phyloP scores from a whole-genome alignment of 2,329 filamentous ascomycete genomes.

The Aspergillus candidus region DNA sequence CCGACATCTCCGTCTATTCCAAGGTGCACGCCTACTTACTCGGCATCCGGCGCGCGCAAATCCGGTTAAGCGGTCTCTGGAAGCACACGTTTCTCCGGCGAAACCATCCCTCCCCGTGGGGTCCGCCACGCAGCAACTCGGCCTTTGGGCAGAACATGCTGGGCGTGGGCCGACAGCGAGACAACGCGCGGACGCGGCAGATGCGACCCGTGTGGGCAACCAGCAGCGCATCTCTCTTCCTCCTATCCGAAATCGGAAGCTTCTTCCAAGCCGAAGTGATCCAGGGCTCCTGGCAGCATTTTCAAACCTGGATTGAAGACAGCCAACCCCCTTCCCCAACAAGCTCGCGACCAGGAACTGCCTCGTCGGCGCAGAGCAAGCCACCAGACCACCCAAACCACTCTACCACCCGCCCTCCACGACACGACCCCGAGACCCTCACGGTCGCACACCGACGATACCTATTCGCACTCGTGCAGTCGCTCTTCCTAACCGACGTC shows the following conservation, averaged over 20 bases:
- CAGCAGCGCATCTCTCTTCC: constrained; percentile 78
- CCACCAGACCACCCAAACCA: neutral
- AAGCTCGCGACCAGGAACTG: constrained; percentile 35
- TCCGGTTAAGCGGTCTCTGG: constrained; percentile 80
- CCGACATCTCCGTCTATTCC: constrained; percentile 74
- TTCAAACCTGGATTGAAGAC: constrained; percentile 65
- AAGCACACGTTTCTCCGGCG: constrained; percentile 72
- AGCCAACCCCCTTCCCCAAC: constrained; percentile 25
- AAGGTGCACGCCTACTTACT: constrained; percentile 82
- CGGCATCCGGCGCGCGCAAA: constrained; percentile 76
- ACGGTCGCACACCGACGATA: constrained; percentile 73
- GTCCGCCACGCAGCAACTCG: constrained; percentile 57
- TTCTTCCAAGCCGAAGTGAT: constrained; percentile 91
- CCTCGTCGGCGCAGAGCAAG: constrained; percentile 23
- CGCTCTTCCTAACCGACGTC: constrained; percentile 39
- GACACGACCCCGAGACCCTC: constrained; percentile 78
- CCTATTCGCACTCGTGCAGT: constrained; percentile 56
- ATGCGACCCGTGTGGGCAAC: constrained; percentile 89
- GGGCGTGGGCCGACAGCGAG: constrained; percentile 56
- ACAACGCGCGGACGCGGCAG: constrained; percentile 55
- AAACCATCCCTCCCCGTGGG: constrained; percentile 66
- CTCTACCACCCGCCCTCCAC: constrained; percentile 14
- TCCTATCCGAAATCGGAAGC: constrained; percentile 77
- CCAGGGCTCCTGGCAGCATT: constrained; percentile 70
- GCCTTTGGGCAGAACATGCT: constrained; percentile 56